phyloP scores from a whole-genome alignment of 805 yeast genomes.

The Scheffersomyces spartinae region DNA sequence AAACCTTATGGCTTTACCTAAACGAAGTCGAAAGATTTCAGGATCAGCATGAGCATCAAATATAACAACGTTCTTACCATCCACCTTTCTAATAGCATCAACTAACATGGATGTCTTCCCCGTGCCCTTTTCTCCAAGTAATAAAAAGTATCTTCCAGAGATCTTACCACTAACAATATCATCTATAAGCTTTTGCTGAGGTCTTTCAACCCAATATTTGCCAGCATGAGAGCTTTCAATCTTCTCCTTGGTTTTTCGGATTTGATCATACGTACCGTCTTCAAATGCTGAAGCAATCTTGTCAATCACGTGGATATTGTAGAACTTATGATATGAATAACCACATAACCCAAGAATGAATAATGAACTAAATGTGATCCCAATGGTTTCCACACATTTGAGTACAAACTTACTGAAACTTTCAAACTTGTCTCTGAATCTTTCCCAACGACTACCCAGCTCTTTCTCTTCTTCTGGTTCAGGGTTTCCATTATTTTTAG shows the following conservation, averaged over 20 bases:
- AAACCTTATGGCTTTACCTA: constrained; percentile 67
- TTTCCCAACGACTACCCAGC: constrained; percentile 7
- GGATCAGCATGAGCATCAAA: constrained; percentile 82
- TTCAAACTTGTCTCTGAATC: constrained; percentile 10
- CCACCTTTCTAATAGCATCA: constrained; percentile 55
- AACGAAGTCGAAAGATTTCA: constrained; percentile 63
- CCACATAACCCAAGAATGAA: constrained; percentile 66
- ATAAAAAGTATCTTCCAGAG: constrained; percentile 55
- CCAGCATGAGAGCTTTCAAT: constrained; percentile 17
- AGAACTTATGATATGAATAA: constrained; percentile 51
- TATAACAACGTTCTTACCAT: constrained; percentile 54
- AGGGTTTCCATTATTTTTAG: constrained; percentile 5
- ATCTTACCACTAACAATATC: constrained; percentile 53
- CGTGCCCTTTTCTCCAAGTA: constrained; percentile 80
- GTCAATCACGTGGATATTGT: constrained; percentile 43
- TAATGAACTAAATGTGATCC: constrained; percentile 60
- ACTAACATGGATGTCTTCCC: constrained; percentile 71
- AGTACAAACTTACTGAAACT: constrained; percentile 13
- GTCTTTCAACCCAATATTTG: constrained; percentile 57
- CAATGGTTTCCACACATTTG: constrained; percentile 55
- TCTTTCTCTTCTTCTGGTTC: constrained; percentile 8
- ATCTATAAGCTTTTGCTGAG: constrained; percentile 55
- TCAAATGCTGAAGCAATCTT: constrained; percentile 62
- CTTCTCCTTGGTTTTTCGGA: constrained; percentile 41
- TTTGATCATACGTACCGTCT: constrained; percentile 51